These are phyloP conservation scores for Cyphellophora attinorum DNA, from an alignment of 2,329 filamentous ascomycete genomes.

Conservation along the genomic window DNA sequence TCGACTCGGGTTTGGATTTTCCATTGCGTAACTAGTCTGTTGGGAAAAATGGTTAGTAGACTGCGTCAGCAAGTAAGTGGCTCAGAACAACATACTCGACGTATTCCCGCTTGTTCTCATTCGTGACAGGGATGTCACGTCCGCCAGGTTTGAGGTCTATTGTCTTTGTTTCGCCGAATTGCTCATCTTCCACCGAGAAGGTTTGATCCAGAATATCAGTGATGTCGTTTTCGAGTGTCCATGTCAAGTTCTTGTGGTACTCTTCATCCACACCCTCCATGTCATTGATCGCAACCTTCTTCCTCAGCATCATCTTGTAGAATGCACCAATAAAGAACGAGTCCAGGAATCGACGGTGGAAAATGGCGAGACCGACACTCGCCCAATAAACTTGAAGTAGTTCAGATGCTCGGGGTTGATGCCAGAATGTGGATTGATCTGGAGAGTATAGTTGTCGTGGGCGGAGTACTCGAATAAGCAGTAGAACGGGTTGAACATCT, in stretches of 20 bases:
- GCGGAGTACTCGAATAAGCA: constrained; percentile 99
- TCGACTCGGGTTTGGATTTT: constrained; percentile 97
- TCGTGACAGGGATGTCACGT: constrained; percentile 87
- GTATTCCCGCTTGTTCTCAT: constrained; percentile 98
- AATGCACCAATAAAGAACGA: constrained; percentile 98
- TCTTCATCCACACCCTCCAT: constrained; percentile 99
- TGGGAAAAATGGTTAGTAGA: background rate
- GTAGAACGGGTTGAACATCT: constrained; percentile 99
- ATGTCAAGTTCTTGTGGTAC: constrained; percentile 91
- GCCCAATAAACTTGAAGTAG: constrained; percentile 99
- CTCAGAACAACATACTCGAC: constrained; percentile 60
- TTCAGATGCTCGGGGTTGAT: constrained; percentile 99
- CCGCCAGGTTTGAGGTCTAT: constrained; percentile 89
- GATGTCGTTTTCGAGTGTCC: constrained; percentile 97
- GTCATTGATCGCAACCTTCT: constrained; percentile 81
- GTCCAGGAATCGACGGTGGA: constrained; percentile 93
- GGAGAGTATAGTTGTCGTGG: constrained; percentile 98
- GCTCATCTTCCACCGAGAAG: constrained; percentile 94
- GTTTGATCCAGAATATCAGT: constrained; percentile 89
- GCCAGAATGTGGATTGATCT: constrained; percentile 98
- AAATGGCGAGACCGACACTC: constrained; percentile 91
- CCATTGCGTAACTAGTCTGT: constrained; percentile 89
- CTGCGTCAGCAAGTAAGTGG: background rate
- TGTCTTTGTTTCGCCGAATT: constrained; percentile 87
- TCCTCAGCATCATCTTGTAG: constrained; percentile 98